Evolutionary conservation across 169 alveolate species (phyloP).

Genomic region (Eimeria necatrix): DNA sequence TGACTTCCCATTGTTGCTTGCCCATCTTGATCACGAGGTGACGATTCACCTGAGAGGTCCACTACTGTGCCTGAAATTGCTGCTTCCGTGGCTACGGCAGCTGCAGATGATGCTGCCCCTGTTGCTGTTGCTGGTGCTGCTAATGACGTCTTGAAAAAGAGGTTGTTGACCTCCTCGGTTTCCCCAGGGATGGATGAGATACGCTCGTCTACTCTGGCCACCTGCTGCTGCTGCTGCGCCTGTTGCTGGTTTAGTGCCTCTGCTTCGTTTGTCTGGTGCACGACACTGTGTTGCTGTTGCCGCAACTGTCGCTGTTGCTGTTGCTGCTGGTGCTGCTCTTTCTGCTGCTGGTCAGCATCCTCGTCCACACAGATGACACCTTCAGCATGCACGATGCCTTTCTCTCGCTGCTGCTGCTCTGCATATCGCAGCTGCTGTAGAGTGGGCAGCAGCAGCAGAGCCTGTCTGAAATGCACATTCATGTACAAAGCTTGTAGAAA

Average conservation of each 20-base stretch:
- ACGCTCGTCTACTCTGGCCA: not conserved
- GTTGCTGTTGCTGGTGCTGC: not conserved
- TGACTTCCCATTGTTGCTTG: not conserved
- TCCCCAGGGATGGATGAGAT: not conserved
- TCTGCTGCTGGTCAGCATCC: constrained; percentile 42
- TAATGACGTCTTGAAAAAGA: not conserved
- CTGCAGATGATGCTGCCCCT: not conserved
- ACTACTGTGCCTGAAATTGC: not conserved
- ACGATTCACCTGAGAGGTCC: not conserved
- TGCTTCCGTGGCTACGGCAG: not conserved
- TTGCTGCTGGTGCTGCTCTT: constrained; percentile 19
- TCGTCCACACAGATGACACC: constrained; percentile 40
- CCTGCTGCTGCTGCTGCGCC: constrained; percentile 21
- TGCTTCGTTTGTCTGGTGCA: not conserved
- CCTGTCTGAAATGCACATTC: constrained; percentile 84
- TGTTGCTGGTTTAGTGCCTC: not conserved
- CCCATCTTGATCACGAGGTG: not conserved
- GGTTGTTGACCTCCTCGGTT: not conserved
- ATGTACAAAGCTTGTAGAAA: constrained; percentile 93
- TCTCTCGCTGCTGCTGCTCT: not conserved
- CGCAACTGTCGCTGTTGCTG: not conserved
- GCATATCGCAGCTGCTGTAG: constrained; percentile 59
- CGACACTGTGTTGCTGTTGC: not conserved
- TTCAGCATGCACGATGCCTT: not conserved
- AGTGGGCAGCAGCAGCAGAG: constrained; percentile 79